Evolutionary conservation across 1,284 basidiomycete genomes (phyloP).

Genomic region (Lignosus rhinocerotis): DNA sequence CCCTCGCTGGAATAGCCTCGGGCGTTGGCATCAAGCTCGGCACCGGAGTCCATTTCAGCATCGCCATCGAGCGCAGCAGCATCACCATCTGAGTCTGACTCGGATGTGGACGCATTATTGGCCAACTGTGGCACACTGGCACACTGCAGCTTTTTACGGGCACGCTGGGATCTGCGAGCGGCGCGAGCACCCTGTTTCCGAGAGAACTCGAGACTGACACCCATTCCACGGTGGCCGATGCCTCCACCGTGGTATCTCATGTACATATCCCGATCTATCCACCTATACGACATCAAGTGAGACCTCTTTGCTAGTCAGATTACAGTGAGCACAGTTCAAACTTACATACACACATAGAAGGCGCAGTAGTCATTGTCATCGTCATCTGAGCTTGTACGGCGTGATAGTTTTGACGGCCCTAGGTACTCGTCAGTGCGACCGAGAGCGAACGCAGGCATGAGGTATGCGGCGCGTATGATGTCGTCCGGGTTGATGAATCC

Average conservation of each 20-base stretch:
- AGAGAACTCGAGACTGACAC: not conserved
- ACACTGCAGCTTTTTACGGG: too few relatives aligned
- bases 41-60: not conserved
- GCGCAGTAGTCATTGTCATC: not conserved
- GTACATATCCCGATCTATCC: not conserved
- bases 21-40: too few relatives aligned
- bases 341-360: not conserved
- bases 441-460: constrained; percentile 26
- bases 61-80: too few relatives aligned
- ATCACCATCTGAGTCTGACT: too few relatives aligned
- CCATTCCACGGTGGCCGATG: not conserved
- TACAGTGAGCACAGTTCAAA: not conserved
- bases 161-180: not conserved
- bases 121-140: too few relatives aligned
- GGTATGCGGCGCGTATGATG: constrained; percentile 27
- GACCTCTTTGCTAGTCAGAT: not conserved
- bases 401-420: not conserved
- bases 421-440: not conserved
- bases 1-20: too few relatives aligned
- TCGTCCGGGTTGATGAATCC: constrained; percentile 28
- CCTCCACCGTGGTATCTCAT: not conserved
- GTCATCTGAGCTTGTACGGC: not conserved
- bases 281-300: not conserved
- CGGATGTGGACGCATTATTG: too few relatives aligned
- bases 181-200: not conserved